phyloP scores from a whole-genome alignment of 768 basidiomycete species.

The Heimioporus sp. region DNA sequence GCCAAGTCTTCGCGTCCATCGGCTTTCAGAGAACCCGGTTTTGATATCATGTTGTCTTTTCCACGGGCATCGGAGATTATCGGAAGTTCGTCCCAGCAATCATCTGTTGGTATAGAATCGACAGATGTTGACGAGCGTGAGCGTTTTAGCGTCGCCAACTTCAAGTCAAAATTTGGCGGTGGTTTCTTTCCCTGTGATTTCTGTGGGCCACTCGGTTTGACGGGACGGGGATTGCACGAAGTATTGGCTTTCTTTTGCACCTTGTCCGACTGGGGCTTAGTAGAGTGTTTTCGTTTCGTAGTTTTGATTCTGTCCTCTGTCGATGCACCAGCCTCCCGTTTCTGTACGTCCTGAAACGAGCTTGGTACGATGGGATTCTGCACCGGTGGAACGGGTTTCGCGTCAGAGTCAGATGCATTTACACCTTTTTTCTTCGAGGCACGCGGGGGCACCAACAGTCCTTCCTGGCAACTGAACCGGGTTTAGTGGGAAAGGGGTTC shows the following conservation, averaged over 20 bases:
- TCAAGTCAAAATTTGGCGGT: constrained; percentile 47
- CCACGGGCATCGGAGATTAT: constrained; percentile 32
- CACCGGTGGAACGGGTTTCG: neutral
- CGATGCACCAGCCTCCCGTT: neutral
- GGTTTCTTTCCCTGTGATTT: constrained; percentile 15
- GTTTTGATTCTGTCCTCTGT: constrained; percentile 24
- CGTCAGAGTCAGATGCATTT: constrained; percentile 20
- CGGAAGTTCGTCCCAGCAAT: constrained; percentile 36
- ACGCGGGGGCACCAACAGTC: constrained; percentile 52
- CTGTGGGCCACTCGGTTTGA: constrained; percentile 26
- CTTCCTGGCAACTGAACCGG: constrained; percentile 65
- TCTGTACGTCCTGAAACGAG: constrained; percentile 3
- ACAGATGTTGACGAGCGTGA: constrained; percentile 15
- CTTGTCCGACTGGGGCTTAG: constrained; percentile 37
- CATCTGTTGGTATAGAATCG: constrained; percentile 18
- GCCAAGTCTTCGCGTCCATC: constrained; percentile 22
- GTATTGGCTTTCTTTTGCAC: constrained; percentile 44
- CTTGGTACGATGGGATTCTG: constrained; percentile 2
- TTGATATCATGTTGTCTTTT: constrained; percentile 30
- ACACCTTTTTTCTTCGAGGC: constrained; percentile 30
- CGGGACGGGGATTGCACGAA: constrained; percentile 36
- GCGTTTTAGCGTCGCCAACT: constrained; percentile 38
- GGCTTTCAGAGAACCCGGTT: constrained; percentile 35
- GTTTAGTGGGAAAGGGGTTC: constrained; percentile 6
- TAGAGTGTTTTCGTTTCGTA: constrained; percentile 17